Percentiles rank a stretch among this genome's conserved stretches.
These are phyloP conservation scores for Vigna mungo DNA, from an alignment of 306 rosid species.

Conservation along the genomic window DNA sequence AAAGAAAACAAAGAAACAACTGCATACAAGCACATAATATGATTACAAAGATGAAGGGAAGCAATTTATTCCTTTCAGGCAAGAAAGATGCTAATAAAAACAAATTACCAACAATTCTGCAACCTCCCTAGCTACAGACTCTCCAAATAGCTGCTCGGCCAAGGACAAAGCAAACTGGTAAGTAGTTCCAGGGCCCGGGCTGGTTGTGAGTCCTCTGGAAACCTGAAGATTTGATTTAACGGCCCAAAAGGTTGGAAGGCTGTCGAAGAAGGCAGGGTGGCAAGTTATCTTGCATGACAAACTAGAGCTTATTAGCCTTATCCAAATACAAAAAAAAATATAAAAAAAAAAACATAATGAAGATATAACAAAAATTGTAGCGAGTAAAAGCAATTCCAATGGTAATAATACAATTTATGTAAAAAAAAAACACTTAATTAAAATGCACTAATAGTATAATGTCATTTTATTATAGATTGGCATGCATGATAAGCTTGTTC, in stretches of 20 bases:
- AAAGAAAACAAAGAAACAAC: background rate
- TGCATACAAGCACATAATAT: background rate
- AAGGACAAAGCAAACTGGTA: constrained; percentile 83
- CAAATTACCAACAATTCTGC: constrained; percentile 72
- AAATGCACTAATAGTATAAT: background rate
- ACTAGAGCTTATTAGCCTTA: constrained; percentile 61
- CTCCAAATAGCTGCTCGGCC: constrained; percentile 85
- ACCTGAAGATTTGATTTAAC: constrained; percentile 88
- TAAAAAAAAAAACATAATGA: constrained; percentile 14
- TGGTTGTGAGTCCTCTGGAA: constrained; percentile 85
- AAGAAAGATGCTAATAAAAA: constrained; percentile 14
- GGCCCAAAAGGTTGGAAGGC: constrained; percentile 96
- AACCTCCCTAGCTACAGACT: constrained; percentile 72
- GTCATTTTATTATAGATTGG: background rate
- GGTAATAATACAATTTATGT: background rate
- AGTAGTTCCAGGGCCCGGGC: constrained; percentile 95
- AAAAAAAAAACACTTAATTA: background rate
- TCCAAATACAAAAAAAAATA: constrained; percentile 32
- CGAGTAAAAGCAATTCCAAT: background rate
- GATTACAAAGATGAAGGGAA: background rate
- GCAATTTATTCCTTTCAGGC: background rate
- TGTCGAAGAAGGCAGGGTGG: constrained; percentile 92
- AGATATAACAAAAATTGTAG: background rate
- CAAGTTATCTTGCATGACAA: constrained; percentile 78
- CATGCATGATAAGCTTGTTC: background rate